These are phyloP conservation scores for Zopfia rhizophila DNA, from an alignment of 2,329 filamentous ascomycete species.

Conservation along the genomic window DNA sequence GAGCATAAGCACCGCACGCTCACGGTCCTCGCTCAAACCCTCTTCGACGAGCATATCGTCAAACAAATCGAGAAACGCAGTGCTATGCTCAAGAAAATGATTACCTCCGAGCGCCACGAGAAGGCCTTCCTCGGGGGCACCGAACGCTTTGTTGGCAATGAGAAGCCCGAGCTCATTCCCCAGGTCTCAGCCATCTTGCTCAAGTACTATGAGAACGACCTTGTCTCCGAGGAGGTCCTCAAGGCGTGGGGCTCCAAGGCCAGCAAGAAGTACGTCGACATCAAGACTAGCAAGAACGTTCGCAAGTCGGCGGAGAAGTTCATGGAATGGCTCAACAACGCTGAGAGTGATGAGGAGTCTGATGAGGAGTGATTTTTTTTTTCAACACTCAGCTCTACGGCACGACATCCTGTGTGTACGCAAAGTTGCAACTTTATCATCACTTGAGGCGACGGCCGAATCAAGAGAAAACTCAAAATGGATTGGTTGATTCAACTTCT, in stretches of 20 bases:
- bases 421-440: too few relatives aligned
- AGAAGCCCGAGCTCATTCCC: slow-evolving; percentile 80
- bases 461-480: slow-evolving; percentile 43
- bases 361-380: slow-evolving; percentile 20
- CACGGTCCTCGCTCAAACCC: slow-evolving; percentile 88
- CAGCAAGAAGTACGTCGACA: slow-evolving; percentile 97
- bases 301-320: slow-evolving; percentile 95
- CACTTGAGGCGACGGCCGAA: too few relatives aligned
- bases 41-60: slow-evolving; percentile 91
- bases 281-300: slow-evolving; percentile 90
- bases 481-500: neutral
- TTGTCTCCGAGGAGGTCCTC: slow-evolving; percentile 87
- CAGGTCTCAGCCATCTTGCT: slow-evolving; percentile 88
- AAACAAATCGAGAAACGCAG: slow-evolving; percentile 88
- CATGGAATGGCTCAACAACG: slow-evolving; percentile 91
- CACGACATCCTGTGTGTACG: neutral
- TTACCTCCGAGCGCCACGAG: slow-evolving; percentile 91
- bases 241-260: slow-evolving; percentile 93
- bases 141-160: slow-evolving; percentile 88
- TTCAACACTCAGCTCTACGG: neutral
- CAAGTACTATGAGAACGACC: slow-evolving; percentile 89
- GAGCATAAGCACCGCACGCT: slow-evolving; percentile 94
- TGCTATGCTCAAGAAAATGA: slow-evolving; percentile 89
- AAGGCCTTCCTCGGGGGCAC: slow-evolving; percentile 95
- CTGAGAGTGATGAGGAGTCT: slow-evolving; percentile 76